Conservation (phyloP, 164 flowering plant genomes). For the Paratinospora sagittata region DNA sequence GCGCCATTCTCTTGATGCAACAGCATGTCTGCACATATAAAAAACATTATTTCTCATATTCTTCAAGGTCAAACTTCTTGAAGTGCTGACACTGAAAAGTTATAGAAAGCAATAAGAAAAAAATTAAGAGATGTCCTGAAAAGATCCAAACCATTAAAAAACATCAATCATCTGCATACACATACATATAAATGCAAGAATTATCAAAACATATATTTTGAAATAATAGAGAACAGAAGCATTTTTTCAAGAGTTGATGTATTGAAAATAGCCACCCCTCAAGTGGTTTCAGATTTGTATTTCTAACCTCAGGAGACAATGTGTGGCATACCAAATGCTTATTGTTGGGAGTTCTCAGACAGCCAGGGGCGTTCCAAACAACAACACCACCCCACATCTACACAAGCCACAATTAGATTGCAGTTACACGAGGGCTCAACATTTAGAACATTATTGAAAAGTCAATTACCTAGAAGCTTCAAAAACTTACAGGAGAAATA, state of each 20-base stretch:
- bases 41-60: too few relatives aligned
- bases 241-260: neutral
- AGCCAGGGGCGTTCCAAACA: conserved; percentile 77
- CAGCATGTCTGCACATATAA: too few relatives aligned
- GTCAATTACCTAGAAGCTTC: conserved; percentile 10
- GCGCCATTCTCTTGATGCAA: too few relatives aligned
- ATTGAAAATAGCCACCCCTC: neutral
- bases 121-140: too few relatives aligned
- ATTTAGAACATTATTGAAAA: conserved; percentile 1
- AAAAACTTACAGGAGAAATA: conserved; percentile 77
- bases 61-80: too few relatives aligned
- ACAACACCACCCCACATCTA: conserved; percentile 98
- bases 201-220: too few relatives aligned
- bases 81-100: too few relatives aligned
- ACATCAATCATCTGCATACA: too few relatives aligned
- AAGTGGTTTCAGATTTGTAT: conserved; percentile 10
- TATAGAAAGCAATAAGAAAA: too few relatives aligned
- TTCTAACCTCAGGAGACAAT: conserved; percentile 60
- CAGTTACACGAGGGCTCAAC: neutral
- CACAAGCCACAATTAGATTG: conserved; percentile 14
- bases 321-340: conserved; percentile 32
- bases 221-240: neutral
- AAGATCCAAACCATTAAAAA: too few relatives aligned
- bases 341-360: conserved; percentile 33
- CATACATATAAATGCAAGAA: too few relatives aligned